Percentiles rank a stretch among this genome's conserved stretches.
phyloP scores from a whole-genome alignment of 208 protist species.

The Leishmania mexicana region DNA sequence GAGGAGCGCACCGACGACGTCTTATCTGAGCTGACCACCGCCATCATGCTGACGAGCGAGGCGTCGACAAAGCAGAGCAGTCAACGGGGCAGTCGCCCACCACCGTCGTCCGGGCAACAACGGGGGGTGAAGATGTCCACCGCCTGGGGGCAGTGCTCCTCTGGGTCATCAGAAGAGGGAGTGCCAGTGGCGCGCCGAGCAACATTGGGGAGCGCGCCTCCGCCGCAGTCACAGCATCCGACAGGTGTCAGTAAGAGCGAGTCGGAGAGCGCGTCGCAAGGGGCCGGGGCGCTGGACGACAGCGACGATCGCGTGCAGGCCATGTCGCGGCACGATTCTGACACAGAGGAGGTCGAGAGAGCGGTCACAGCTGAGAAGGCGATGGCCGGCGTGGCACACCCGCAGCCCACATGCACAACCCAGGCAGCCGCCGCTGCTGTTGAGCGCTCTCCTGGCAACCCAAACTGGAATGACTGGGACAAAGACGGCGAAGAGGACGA shows the following conservation, averaged over 20 bases:
- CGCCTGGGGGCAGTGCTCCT: neutral
- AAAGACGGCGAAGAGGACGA: slow-evolving; percentile 24
- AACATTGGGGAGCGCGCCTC: neutral
- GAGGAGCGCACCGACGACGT: slow-evolving; percentile 37
- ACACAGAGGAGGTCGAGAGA: neutral
- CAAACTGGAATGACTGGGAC: slow-evolving; percentile 39
- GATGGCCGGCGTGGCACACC: neutral
- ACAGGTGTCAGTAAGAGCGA: no score
- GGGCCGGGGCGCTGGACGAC: neutral
- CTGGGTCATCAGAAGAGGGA: slow-evolving; percentile 3
- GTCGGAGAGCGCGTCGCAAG: neutral
- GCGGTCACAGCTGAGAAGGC: neutral
- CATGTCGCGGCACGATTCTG: neutral
- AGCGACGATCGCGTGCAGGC: slow-evolving; percentile 3
- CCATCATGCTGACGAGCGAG: slow-evolving; percentile 22
- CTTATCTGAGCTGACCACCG: slow-evolving; percentile 26
- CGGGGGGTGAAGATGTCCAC: neutral
- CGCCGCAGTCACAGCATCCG: neutral
- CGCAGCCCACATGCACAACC: neutral
- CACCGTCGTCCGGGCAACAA: neutral
- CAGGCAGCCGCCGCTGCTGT: neutral
- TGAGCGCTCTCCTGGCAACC: neutral
- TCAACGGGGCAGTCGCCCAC: neutral
- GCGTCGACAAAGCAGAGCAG: neutral
- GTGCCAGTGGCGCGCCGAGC: slow-evolving; percentile 2